These are phyloP conservation scores for Lipomyces starkeyi DNA, from an alignment of 805 yeast species.

Conservation along the genomic window DNA sequence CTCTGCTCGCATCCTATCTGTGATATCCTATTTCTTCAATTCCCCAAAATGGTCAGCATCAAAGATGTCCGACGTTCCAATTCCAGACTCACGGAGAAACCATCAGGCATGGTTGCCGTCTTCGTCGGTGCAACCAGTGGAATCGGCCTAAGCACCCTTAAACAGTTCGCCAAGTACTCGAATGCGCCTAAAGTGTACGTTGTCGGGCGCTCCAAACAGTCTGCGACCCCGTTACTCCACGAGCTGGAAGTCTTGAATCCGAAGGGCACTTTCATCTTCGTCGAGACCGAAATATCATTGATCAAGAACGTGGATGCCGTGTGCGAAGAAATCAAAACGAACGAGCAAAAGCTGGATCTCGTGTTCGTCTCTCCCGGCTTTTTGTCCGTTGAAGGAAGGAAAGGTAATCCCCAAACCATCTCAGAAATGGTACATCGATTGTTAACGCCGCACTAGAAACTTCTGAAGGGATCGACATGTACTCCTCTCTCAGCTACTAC, in stretches of 20 bases:
- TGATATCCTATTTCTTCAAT: too few relatives aligned
- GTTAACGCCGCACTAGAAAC: not conserved
- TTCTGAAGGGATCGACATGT: conserved; percentile 1
- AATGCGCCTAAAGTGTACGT: conserved; percentile 10
- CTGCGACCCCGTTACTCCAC: conserved; percentile 2
- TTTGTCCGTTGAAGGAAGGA: not conserved
- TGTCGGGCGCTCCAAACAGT: conserved; percentile 11
- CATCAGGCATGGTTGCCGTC: conserved; percentile 13
- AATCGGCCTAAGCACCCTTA: conserved; percentile 10
- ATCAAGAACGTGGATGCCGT: conserved; percentile 9
- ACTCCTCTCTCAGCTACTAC: conserved; percentile 4
- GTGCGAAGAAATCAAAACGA: conserved; percentile 8
- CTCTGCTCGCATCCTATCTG: not conserved
- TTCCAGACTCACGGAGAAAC: not conserved
- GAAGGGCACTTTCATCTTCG: conserved; percentile 7
- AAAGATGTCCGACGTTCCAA: not conserved
- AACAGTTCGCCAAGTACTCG: conserved; percentile 12
- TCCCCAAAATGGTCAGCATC: not conserved
- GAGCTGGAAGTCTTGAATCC: conserved; percentile 9
- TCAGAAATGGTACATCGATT: not conserved
- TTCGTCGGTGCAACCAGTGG: conserved; percentile 19
- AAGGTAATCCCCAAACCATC: not conserved
- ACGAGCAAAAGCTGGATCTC: conserved; percentile 4
- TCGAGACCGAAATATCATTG: conserved; percentile 8
- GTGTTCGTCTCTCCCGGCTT: conserved; percentile 11